phyloP scores from a whole-genome alignment of 805 yeast genomes.

The Saccharomycopsis amapae region DNA sequence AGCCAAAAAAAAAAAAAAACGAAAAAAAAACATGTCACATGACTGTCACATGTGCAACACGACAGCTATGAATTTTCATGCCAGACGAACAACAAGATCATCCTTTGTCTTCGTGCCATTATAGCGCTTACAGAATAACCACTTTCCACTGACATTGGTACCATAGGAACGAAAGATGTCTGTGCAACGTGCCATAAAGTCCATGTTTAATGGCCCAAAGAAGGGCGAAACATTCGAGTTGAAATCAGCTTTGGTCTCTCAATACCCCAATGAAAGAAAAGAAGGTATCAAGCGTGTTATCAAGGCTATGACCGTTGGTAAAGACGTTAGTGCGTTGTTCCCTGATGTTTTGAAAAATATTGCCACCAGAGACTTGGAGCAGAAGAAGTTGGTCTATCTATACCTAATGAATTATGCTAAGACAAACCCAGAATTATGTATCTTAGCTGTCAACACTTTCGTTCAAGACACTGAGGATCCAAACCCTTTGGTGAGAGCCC shows the following conservation, averaged over 20 bases:
- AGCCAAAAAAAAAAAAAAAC: too few relatives aligned
- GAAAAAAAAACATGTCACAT: too few relatives aligned
- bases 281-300: constrained; percentile 96
- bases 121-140: too few relatives aligned
- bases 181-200: constrained; percentile 45
- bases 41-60: too few relatives aligned
- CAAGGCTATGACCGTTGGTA: constrained; percentile 97
- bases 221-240: constrained; percentile 84
- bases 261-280: constrained; percentile 88
- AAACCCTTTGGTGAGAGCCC: constrained; percentile 89
- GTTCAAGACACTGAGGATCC: constrained; percentile 94
- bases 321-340: constrained; percentile 88
- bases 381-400: constrained; percentile 89
- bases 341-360: constrained; percentile 95
- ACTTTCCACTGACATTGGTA: neutral
- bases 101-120: too few relatives aligned
- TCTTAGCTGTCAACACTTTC: constrained; percentile 94
- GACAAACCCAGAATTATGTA: constrained; percentile 90
- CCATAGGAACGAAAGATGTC: constrained; percentile 25
- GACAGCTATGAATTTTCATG: too few relatives aligned
- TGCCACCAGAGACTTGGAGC: constrained; percentile 94
- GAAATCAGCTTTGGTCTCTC: constrained; percentile 85
- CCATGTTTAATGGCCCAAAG: constrained; percentile 48
- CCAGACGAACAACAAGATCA: too few relatives aligned
- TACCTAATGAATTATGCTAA: constrained; percentile 97